Evolutionary conservation across 2,329 filamentous ascomycete genomes (phyloP).

Genomic region (Zymoseptoria ardabiliae): DNA sequence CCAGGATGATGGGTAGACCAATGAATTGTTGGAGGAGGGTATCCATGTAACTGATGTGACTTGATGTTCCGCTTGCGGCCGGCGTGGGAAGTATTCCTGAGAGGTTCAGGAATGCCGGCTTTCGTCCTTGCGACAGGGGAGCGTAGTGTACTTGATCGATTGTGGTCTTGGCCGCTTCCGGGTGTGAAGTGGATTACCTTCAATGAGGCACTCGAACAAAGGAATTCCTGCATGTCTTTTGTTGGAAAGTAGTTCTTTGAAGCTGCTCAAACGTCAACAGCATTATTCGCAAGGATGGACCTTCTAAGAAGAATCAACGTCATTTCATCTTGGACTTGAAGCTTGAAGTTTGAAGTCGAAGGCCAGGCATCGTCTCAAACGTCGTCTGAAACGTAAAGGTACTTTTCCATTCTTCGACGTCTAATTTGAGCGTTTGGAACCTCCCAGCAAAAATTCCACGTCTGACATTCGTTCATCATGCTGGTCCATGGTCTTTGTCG

Average conservation of each 20-base stretch:
- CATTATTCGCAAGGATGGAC: not conserved
- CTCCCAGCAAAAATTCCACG: not conserved
- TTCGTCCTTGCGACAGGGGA: not conserved
- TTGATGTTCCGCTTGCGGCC: not conserved
- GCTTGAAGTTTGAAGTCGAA: not conserved
- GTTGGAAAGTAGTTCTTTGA: not conserved
- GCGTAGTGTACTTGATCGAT: not conserved
- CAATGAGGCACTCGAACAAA: not conserved
- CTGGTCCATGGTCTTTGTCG: not conserved
- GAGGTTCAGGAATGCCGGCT: not conserved
- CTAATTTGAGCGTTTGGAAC: not conserved
- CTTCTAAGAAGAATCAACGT: not conserved
- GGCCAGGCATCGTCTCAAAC: not conserved
- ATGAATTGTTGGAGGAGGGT: conserved; percentile 16
- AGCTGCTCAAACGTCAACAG: not conserved
- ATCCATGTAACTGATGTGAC: conserved; percentile 4
- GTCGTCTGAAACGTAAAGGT: not conserved
- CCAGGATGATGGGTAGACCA: conserved; percentile 21
- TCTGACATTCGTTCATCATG: not conserved
- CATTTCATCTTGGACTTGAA: not conserved
- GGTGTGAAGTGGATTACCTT: not conserved
- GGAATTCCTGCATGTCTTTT: not conserved
- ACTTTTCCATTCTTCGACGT: not conserved
- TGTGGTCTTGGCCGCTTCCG: not conserved
- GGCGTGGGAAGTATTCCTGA: not conserved